Conservation (phyloP, 495 filamentous ascomycete genomes). For the Cairneyella variabilis region DNA sequence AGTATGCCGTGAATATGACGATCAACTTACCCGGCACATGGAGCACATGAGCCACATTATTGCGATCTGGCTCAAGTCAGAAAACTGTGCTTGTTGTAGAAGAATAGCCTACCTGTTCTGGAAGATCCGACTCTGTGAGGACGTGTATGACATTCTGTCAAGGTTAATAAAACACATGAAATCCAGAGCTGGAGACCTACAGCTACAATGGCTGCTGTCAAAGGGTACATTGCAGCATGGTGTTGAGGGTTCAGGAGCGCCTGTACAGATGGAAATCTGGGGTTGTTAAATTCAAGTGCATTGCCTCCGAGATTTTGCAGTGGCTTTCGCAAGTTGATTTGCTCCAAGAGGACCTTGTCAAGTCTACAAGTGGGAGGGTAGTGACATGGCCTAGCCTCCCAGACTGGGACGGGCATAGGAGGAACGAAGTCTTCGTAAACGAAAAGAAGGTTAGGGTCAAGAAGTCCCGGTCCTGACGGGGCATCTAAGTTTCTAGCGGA, state of each 20-base stretch:
- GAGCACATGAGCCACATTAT: too few relatives aligned
- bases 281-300: background rate
- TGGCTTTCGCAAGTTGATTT: background rate
- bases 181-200: background rate
- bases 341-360: background rate
- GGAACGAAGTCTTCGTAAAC: background rate
- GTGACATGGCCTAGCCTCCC: background rate
- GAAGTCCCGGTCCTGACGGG: too few relatives aligned
- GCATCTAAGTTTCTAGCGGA: too few relatives aligned
- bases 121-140: background rate
- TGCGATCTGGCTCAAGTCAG: background rate
- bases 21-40: background rate
- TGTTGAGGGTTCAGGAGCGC: background rate
- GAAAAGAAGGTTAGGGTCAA: too few relatives aligned
- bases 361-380: background rate
- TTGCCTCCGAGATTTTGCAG: background rate
- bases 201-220: background rate
- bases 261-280: background rate
- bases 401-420: background rate
- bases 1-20: background rate
- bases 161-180: background rate
- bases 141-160: conserved; percentile 3
- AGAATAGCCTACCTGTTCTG: background rate
- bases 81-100: background rate
- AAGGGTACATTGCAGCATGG: background rate